Conservation (phyloP, 305 asterid genomes). For the Rubia balearica region DNA sequence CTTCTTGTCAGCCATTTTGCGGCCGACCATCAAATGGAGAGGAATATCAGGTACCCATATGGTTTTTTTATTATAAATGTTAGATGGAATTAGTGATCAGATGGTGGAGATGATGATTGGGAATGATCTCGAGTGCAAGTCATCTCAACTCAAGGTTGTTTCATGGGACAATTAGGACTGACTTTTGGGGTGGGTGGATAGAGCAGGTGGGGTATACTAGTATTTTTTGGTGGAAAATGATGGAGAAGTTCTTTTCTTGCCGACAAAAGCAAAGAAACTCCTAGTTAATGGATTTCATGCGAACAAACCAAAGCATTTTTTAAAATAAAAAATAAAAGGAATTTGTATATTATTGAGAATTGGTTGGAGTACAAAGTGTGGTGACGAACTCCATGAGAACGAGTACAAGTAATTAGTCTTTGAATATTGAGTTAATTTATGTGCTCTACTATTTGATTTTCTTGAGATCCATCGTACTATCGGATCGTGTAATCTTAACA, state of each 20-base stretch:
- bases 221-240: constrained; percentile 12
- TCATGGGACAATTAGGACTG: constrained; percentile 10
- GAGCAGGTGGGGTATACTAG: not conserved
- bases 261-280: constrained; percentile 23
- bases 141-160: not conserved
- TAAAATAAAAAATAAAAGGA: no score
- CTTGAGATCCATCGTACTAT: no score
- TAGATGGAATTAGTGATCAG: not conserved
- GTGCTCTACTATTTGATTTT: no score
- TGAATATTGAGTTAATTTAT: no score
- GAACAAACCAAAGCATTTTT: not conserved
- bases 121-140: constrained; percentile 4
- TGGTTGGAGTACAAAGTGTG: no score
- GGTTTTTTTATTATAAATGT: not conserved
- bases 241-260: constrained; percentile 25
- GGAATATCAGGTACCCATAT: not conserved
- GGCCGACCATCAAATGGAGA: constrained; percentile 21
- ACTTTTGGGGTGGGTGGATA: not conserved
- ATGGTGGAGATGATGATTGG: not conserved
- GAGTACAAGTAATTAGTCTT: no score
- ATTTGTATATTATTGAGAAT: no score
- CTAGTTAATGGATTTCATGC: constrained; percentile 16
- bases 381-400: no score
- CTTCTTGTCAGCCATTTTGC: constrained; percentile 25
- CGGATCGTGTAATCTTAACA: no score